These are phyloP conservation scores for Kwoniella shandongensis DNA, from an alignment of 768 basidiomycete genomes.

Conservation along the genomic window DNA sequence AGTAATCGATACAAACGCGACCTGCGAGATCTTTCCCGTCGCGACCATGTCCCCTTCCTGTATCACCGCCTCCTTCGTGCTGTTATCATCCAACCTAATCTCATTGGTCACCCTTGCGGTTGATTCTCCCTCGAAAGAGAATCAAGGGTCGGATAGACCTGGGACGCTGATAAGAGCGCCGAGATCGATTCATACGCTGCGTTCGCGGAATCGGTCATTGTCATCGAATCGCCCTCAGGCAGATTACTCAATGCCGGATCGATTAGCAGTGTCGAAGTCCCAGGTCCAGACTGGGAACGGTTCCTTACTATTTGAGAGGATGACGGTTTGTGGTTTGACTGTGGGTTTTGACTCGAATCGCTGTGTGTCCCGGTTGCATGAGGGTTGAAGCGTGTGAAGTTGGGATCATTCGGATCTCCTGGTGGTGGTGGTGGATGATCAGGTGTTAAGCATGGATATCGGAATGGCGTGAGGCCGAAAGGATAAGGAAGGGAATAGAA, in stretches of 20 bases:
- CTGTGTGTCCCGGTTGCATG: too few species aligned
- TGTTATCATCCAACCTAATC: too few species aligned
- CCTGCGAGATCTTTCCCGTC: too few species aligned
- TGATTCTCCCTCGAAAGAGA: neutral
- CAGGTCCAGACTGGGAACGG: too few species aligned
- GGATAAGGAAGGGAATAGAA: slow-evolving; percentile 11
- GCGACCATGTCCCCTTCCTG: too few species aligned
- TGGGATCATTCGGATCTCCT: slow-evolving; percentile 35
- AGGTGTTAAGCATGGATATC: slow-evolving; percentile 38
- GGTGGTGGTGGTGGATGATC: slow-evolving; percentile 33
- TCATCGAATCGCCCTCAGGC: neutral
- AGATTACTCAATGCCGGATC: neutral
- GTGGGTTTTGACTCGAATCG: too few species aligned
- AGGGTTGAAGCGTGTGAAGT: slow-evolving; percentile 36
- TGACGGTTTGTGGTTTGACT: too few species aligned
- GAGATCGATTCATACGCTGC: slow-evolving; percentile 17
- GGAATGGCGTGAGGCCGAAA: slow-evolving; percentile 42
- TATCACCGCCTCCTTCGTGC: too few species aligned
- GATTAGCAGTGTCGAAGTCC: neutral
- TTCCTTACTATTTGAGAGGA: too few species aligned
- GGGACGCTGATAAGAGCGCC: slow-evolving; percentile 17
- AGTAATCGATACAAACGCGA: too few species aligned
- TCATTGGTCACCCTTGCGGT: too few species aligned
- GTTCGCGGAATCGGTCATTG: neutral
- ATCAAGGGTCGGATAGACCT: slow-evolving; percentile 8